Conservation (phyloP, 176 grass and related monocot species). For the Ampelocalamus luodianensis region DNA sequence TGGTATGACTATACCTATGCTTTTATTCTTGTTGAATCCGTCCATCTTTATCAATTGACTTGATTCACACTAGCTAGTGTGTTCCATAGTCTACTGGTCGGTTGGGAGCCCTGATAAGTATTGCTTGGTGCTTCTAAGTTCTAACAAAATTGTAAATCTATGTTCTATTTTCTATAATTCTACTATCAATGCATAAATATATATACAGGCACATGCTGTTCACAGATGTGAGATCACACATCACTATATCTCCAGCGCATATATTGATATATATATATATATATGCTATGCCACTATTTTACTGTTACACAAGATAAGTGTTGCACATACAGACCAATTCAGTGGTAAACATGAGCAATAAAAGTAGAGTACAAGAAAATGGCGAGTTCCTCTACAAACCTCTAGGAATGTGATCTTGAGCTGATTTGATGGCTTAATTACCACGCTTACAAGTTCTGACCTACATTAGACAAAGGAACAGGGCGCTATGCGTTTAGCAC, state of each 20-base stretch:
- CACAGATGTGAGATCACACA: conserved; percentile 4
- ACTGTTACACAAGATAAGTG: not conserved
- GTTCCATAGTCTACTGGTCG: not conserved
- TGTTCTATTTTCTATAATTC: not conserved
- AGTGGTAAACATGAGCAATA: not conserved
- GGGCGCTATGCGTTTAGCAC: conserved; percentile 33
- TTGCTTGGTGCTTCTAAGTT: not conserved
- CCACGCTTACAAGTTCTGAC: conserved; percentile 83
- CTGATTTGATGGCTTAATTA: conserved; percentile 90
- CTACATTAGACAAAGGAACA: conserved; percentile 62
- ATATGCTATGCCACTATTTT: not conserved
- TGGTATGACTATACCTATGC: not conserved
- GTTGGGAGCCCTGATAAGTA: not conserved
- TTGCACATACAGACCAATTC: not conserved
- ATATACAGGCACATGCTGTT: not conserved
- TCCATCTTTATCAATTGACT: not conserved
- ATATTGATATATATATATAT: not conserved
- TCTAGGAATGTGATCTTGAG: conserved; percentile 97
- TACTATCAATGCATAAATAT: not conserved
- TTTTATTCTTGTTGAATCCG: conserved; percentile 18
- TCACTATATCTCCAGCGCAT: not conserved
- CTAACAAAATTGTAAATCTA: not conserved
- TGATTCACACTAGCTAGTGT: not conserved
- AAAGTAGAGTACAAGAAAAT: conserved; percentile 17
- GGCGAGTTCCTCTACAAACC: conserved; percentile 57